Conservation (phyloP, 2,329 filamentous ascomycete species). For the Epichloe sylvatica region DNA sequence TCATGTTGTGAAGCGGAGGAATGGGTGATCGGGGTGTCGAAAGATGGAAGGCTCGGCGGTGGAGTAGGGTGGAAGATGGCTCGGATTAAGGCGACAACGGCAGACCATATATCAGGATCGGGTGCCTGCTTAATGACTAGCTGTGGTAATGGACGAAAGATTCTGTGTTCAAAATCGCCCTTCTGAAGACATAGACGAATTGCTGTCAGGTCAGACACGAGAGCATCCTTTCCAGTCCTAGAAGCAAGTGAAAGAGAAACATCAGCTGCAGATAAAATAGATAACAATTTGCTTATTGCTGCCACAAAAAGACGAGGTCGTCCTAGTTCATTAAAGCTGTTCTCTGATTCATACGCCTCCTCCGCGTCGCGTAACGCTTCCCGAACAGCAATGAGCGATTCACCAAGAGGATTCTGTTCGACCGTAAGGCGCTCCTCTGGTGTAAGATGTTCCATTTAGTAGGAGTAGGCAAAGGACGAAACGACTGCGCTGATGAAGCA, state of each 20-base stretch:
- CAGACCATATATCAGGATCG: background rate
- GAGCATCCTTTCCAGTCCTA: background rate
- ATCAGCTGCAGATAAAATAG: background rate
- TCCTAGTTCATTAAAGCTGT: background rate
- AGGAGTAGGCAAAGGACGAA: too few relatives aligned
- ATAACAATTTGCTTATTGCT: background rate
- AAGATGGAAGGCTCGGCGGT: background rate
- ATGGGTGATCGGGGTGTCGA: conserved; percentile 4
- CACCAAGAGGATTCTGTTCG: background rate
- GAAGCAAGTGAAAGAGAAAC: background rate
- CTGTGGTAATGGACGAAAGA: background rate
- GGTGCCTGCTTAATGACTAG: background rate
- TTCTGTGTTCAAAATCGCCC: background rate
- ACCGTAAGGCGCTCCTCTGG: background rate
- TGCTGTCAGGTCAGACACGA: background rate
- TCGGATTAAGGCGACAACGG: background rate
- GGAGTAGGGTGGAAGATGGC: background rate
- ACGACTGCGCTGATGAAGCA: too few relatives aligned
- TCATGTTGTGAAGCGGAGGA: background rate
- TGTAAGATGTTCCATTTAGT: background rate
- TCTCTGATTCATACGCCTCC: background rate
- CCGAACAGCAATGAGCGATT: background rate
- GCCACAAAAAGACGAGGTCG: background rate
- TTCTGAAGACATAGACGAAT: background rate
- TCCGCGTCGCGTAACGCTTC: background rate